Evolutionary conservation across 306 rosid species (phyloP).

Genomic region (Rosa lucieae): DNA sequence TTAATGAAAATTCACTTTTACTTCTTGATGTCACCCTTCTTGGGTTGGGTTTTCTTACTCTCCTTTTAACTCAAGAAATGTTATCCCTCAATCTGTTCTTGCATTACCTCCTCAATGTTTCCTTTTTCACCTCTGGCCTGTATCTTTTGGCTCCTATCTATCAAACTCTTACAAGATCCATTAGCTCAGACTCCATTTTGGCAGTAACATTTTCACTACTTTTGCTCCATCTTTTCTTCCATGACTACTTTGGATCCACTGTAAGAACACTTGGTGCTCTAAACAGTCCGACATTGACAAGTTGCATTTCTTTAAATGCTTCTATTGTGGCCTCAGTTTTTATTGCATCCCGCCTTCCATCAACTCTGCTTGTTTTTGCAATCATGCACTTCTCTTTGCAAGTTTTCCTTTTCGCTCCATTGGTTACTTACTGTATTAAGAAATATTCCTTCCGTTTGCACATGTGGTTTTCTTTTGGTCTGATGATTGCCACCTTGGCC

Average conservation of each 20-base stretch:
- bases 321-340: slow-evolving; percentile 90
- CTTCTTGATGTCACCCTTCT: slow-evolving; percentile 71
- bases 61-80: slow-evolving; percentile 79
- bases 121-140: slow-evolving; percentile 68
- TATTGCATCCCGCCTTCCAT: slow-evolving; percentile 81
- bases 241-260: slow-evolving; percentile 87
- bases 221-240: slow-evolving; percentile 80
- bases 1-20: slow-evolving; percentile 69
- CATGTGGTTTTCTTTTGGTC: slow-evolving; percentile 62
- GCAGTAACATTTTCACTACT: slow-evolving; percentile 67
- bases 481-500: slow-evolving; percentile 56
- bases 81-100: slow-evolving; percentile 64
- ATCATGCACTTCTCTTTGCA: slow-evolving; percentile 82
- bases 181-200: slow-evolving; percentile 91
- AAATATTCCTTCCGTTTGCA: slow-evolving; percentile 67
- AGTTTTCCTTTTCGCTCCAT: slow-evolving; percentile 89
- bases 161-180: slow-evolving; percentile 88
- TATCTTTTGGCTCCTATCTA: slow-evolving; percentile 87
- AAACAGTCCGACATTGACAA: slow-evolving; percentile 68
- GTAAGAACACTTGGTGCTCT: slow-evolving; percentile 56
- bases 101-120: slow-evolving; percentile 67
- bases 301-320: slow-evolving; percentile 85
- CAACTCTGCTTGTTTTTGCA: slow-evolving; percentile 79
- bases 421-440: slow-evolving; percentile 73
- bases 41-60: slow-evolving; percentile 65